Percentiles rank a stretch among this genome's conserved stretches.
Conservation (phyloP, 2,329 filamentous ascomycete species). For the Penicillium sp. region DNA sequence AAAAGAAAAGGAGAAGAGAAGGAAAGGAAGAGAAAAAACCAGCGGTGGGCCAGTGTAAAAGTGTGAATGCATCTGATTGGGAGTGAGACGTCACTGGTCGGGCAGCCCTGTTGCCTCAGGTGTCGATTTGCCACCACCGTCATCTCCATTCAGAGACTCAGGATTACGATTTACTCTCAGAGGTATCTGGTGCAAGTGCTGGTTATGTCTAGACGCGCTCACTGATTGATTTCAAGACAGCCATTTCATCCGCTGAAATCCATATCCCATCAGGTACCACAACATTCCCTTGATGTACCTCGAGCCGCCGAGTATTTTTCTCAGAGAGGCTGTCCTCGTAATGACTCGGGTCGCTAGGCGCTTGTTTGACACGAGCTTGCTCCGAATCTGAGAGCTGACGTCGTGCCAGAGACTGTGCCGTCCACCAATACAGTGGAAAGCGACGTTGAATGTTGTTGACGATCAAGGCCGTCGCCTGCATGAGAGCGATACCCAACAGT, state of each 20-base stretch:
- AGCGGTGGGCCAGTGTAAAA: conserved; percentile 19
- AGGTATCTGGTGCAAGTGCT: no score
- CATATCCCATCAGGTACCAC: conserved; percentile 31
- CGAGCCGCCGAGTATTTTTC: conserved; percentile 23
- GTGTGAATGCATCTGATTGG: conserved; percentile 21
- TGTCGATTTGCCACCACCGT: conserved; percentile 2
- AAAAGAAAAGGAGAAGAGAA: neutral
- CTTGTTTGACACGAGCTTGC: conserved; percentile 15
- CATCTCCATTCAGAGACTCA: conserved; percentile 1
- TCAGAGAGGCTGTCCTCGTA: conserved; percentile 23
- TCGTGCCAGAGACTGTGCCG: conserved; percentile 26
- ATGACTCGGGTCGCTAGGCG: conserved; percentile 13
- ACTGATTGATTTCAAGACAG: conserved; percentile 31
- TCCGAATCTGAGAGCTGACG: conserved; percentile 16
- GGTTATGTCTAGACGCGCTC: conserved; percentile 25
- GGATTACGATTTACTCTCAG: no score
- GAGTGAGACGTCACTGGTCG: conserved; percentile 25
- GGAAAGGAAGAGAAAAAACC: conserved; percentile 23
- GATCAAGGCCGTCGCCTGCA: conserved; percentile 57
- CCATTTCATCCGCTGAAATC: conserved; percentile 30
- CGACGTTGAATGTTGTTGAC: conserved; percentile 64
- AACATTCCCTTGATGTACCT: conserved; percentile 29
- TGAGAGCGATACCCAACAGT: conserved; percentile 54
- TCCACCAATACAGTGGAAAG: conserved; percentile 66
- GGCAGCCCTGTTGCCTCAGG: conserved; percentile 10